Conservation (phyloP, 1,284 basidiomycete species). For the Pterula multifida region DNA sequence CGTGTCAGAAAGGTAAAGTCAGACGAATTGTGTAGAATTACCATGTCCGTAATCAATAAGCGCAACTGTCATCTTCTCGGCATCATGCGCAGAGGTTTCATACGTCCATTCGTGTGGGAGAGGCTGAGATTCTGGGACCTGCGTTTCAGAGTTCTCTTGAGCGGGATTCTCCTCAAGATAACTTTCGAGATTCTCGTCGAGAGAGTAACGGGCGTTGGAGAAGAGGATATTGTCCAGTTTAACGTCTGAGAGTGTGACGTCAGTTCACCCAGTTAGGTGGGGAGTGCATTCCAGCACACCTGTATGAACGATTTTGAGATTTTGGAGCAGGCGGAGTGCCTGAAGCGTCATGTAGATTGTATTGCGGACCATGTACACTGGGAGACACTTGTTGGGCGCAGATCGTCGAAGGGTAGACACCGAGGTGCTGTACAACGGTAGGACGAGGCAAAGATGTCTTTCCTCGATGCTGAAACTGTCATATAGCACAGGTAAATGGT, state of each 20-base stretch:
- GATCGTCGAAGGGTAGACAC: not conserved
- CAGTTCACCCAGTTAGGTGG: not conserved
- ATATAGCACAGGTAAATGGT: not conserved
- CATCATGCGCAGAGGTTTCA: not conserved
- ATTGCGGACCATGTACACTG: slow-evolving; percentile 1
- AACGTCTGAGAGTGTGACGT: not conserved
- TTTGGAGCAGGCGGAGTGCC: not conserved
- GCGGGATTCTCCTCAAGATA: not conserved
- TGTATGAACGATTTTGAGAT: not conserved
- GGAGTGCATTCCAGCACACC: not conserved
- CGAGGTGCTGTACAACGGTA: not conserved
- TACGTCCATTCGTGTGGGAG: not conserved
- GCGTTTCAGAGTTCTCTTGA: not conserved
- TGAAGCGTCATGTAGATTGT: not conserved
- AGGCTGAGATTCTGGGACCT: not conserved
- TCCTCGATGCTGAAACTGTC: not conserved
- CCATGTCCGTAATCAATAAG: not conserved
- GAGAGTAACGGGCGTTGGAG: not conserved
- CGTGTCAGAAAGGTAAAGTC: not conserved
- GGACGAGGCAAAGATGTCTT: not conserved
- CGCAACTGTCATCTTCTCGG: not conserved
- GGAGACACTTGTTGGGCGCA: not conserved
- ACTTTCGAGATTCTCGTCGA: not conserved
- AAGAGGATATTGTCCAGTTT: not conserved
- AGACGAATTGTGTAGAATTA: not conserved